These are phyloP conservation scores for Misopates orontium DNA, from an alignment of 257 asterid species.

Conservation along the genomic window DNA sequence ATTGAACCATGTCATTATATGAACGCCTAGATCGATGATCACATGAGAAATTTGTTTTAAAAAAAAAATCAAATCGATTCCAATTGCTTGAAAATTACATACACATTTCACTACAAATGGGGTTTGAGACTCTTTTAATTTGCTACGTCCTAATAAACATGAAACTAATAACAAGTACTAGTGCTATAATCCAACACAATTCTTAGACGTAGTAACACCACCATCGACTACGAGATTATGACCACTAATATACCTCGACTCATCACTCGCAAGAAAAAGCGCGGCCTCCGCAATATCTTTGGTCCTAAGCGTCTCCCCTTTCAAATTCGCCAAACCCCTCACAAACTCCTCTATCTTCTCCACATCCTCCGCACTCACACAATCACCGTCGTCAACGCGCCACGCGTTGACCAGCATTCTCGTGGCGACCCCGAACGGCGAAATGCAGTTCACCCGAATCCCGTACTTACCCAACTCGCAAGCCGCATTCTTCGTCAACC, in stretches of 20 bases:
- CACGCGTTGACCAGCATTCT: constrained; percentile 76
- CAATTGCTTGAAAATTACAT: too few relatives aligned
- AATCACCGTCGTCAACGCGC: constrained; percentile 35
- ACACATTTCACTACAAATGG: too few relatives aligned
- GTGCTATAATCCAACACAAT: constrained; percentile 56
- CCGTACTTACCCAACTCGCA: constrained; percentile 78
- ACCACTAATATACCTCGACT: constrained; percentile 63
- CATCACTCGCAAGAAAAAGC: constrained; percentile 55
- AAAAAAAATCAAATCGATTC: too few relatives aligned
- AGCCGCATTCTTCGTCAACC: constrained; percentile 71
- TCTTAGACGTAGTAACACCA: constrained; percentile 54
- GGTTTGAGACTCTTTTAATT: too few relatives aligned
- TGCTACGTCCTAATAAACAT: too few relatives aligned
- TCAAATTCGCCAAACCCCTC: constrained; percentile 56
- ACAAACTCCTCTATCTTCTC: constrained; percentile 76
- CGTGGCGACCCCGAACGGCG: constrained; percentile 95
- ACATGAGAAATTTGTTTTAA: too few relatives aligned
- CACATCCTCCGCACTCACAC: constrained; percentile 40
- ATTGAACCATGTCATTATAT: too few relatives aligned
- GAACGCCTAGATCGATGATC: too few relatives aligned
- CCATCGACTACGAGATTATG: constrained; percentile 72
- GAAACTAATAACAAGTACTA: too few relatives aligned
- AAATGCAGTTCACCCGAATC: constrained; percentile 74
- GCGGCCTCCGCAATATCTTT: constrained; percentile 64
- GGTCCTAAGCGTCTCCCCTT: constrained; percentile 45